Conservation (phyloP, 176 grass and related monocot species). For the Oryza longistaminata region DNA sequence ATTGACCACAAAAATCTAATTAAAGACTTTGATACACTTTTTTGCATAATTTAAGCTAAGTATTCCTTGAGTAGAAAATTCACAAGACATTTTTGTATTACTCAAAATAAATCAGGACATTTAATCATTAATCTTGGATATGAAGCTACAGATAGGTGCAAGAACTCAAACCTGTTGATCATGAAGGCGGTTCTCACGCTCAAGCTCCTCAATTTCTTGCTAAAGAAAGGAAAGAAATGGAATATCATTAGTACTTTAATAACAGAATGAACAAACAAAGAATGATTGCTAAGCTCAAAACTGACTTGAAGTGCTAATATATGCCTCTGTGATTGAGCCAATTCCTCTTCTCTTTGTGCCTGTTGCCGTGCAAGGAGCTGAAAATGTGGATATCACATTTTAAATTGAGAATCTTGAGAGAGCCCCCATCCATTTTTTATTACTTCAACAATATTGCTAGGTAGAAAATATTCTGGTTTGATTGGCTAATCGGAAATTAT, state of each 20-base stretch:
- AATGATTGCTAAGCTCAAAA: slow-evolving; percentile 35
- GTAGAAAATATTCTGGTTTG: slow-evolving; percentile 16
- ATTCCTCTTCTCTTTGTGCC: slow-evolving; percentile 97
- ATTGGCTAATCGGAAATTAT: not conserved
- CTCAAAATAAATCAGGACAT: slow-evolving; percentile 12
- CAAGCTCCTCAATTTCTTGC: slow-evolving; percentile 99
- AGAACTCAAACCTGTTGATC: slow-evolving; percentile 72
- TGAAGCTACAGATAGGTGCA: not conserved
- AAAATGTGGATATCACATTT: slow-evolving; percentile 45
- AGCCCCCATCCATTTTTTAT: slow-evolving; percentile 27
- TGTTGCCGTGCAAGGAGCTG: slow-evolving; percentile 91
- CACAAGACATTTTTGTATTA: not conserved
- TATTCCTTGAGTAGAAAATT: slow-evolving; percentile 4
- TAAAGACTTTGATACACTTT: not conserved
- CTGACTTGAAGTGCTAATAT: slow-evolving; percentile 96
- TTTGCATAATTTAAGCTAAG: slow-evolving; percentile 3
- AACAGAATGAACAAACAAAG: slow-evolving; percentile 2
- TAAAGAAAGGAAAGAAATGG: slow-evolving; percentile 38
- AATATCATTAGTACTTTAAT: slow-evolving; percentile 3
- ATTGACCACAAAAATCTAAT: not conserved
- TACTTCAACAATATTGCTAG: slow-evolving; percentile 14
- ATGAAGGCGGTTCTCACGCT: slow-evolving; percentile 90
- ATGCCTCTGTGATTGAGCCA: slow-evolving; percentile 87
- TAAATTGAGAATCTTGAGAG: slow-evolving; percentile 28
- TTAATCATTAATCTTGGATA: not conserved